Evolutionary conservation across 148 eudicot genomes (phyloP).

Genomic region (Selenicereus undatus): DNA sequence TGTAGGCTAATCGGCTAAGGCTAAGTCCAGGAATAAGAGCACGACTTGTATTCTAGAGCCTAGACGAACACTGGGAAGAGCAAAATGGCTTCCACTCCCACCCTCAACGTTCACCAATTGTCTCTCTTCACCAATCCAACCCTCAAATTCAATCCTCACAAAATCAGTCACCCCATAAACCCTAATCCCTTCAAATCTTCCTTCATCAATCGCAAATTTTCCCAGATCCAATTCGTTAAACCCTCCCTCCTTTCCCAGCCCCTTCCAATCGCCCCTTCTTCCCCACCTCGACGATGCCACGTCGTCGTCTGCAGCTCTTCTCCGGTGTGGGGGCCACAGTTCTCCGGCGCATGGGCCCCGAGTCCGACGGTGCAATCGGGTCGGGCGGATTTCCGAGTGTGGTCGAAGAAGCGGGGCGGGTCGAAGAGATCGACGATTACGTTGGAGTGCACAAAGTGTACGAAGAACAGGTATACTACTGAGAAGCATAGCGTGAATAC

Average conservation of each 20-base stretch:
- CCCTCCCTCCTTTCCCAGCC: not conserved
- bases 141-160: not conserved
- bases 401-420: not conserved
- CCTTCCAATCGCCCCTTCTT: not conserved
- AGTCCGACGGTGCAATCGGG: not conserved
- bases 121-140: not conserved
- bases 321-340: not conserved
- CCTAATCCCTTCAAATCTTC: not conserved
- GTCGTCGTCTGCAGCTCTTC: not conserved
- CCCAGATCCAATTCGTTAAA: not conserved
- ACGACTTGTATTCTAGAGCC: not conserved
- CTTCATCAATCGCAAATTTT: not conserved
- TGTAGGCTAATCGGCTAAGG: not conserved
- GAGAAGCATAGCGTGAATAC: slow-evolving; percentile 1
- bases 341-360: not conserved
- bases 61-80: not conserved
- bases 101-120: not conserved
- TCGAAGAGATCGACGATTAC: not conserved
- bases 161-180: not conserved
- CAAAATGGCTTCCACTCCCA: not conserved
- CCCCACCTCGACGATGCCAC: not conserved
- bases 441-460: not conserved
- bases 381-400: not conserved
- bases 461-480: not conserved
- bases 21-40: not conserved